phyloP scores from a whole-genome alignment of 1,284 basidiomycete species.

The Coniferiporia weirii region DNA sequence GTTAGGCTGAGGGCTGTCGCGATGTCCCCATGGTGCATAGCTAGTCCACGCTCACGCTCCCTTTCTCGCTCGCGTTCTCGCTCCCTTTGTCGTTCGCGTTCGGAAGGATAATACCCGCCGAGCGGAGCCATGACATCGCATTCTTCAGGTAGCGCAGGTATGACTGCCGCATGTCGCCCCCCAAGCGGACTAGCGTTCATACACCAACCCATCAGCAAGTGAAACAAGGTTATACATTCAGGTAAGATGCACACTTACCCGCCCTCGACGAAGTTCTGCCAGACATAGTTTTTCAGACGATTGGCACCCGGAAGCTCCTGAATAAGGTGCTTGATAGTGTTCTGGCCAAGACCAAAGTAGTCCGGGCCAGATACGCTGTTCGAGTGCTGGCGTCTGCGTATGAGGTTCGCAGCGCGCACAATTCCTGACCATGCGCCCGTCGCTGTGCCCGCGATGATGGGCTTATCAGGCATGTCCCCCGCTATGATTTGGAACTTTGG shows the following conservation, averaged over 20 bases:
- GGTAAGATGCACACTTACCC: conserved; percentile 47
- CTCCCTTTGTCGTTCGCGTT: conserved; percentile 25
- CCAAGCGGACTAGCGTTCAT: conserved; percentile 51
- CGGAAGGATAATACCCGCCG: conserved; percentile 38
- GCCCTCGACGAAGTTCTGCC: conserved; percentile 77
- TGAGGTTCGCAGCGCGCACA: conserved; percentile 70
- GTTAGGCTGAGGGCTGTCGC: background rate
- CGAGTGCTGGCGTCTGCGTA: conserved; percentile 71
- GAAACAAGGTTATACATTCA: conserved; percentile 15
- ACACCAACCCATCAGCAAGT: background rate
- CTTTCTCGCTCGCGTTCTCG: conserved; percentile 26
- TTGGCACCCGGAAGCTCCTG: conserved; percentile 71
- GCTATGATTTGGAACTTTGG: conserved; percentile 78
- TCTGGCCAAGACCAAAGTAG: conserved; percentile 78
- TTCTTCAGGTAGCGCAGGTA: conserved; percentile 69
- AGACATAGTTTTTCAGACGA: conserved; percentile 68
- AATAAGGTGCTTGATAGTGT: conserved; percentile 79
- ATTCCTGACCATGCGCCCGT: conserved; percentile 80
- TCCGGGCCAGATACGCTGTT: conserved; percentile 82
- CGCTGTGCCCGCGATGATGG: conserved; percentile 74
- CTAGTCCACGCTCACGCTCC: conserved; percentile 23
- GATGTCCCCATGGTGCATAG: conserved; percentile 19
- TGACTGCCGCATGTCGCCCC: conserved; percentile 71
- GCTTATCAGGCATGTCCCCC: conserved; percentile 57
- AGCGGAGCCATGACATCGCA: conserved; percentile 46